Evolutionary conservation across 257 asterid genomes (phyloP).

Genomic region (Cinchona pubescens): DNA sequence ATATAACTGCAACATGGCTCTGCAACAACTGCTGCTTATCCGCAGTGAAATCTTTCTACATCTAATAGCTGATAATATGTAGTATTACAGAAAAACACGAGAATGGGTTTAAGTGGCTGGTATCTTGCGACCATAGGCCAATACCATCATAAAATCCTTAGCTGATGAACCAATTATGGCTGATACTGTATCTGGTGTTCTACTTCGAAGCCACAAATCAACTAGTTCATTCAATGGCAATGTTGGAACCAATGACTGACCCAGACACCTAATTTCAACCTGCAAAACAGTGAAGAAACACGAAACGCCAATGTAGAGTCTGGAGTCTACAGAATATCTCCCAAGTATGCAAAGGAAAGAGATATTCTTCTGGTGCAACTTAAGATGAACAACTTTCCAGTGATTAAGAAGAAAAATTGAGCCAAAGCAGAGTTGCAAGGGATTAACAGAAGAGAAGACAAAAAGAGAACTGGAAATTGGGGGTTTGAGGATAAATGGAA

Average conservation of each 20-base stretch:
- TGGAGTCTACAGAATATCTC: not conserved
- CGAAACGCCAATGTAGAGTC: not conserved
- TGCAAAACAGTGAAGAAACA: conserved; percentile 24
- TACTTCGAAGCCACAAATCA: conserved; percentile 73
- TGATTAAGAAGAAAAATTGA: not conserved
- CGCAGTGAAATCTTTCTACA: conserved; percentile 3
- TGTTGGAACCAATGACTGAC: conserved; percentile 64
- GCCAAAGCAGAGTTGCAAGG: not conserved
- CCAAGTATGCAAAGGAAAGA: not conserved
- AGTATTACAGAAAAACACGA: conserved; percentile 9
- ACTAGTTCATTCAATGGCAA: conserved; percentile 57
- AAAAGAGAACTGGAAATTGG: not conserved
- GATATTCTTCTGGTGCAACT: not conserved
- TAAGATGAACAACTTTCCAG: not conserved
- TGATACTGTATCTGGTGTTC: conserved; percentile 42
- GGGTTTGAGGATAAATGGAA: not conserved
- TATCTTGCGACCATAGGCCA: conserved; percentile 64
- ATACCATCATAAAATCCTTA: conserved; percentile 80
- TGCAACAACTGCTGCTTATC: not conserved
- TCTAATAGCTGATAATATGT: not conserved
- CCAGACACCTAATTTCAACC: conserved; percentile 91
- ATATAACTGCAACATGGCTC: conserved; percentile 13
- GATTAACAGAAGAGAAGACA: not conserved
- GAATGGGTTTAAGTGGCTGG: conserved; percentile 32
- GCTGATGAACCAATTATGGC: conserved; percentile 80